A percentile compares a stretch with the other conserved stretches of the same genome.
Evolutionary conservation across 2,329 filamentous ascomycete genomes (phyloP).

Genomic region (Cladophialophora exuberans): DNA sequence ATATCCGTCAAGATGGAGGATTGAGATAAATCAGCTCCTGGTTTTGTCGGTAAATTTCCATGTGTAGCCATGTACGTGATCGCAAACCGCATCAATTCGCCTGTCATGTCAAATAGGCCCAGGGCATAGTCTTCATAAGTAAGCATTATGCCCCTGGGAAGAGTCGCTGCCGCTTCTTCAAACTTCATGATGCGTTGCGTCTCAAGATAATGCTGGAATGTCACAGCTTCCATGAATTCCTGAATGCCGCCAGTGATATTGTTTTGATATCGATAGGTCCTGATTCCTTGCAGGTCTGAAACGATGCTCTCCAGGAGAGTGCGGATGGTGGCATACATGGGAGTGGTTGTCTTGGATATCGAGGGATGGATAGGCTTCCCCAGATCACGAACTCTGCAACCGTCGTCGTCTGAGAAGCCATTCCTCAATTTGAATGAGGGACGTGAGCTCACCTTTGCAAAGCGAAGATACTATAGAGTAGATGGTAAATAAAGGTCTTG

Average conservation of each 20-base stretch:
- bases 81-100: conserved; percentile 95
- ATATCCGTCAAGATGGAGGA: conserved; percentile 79
- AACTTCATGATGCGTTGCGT: conserved; percentile 74
- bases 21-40: conserved; percentile 33
- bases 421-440: neutral
- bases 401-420: neutral
- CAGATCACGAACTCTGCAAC: conserved; percentile 44
- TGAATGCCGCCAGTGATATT: conserved; percentile 82
- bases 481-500: conserved; percentile 3
- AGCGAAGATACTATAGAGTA: conserved; percentile 69
- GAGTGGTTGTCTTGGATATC: conserved; percentile 70
- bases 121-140: conserved; percentile 85
- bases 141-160: conserved; percentile 61
- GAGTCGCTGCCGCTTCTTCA: conserved; percentile 56
- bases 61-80: conserved; percentile 80
- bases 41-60: conserved; percentile 25
- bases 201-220: conserved; percentile 84
- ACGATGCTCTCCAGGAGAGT: conserved; percentile 69
- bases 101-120: conserved; percentile 89
- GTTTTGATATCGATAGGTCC: conserved; percentile 78
- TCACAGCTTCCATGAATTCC: conserved; percentile 90
- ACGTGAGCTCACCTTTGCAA: conserved; percentile 69
- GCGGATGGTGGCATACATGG: conserved; percentile 71
- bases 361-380: conserved; percentile 61
- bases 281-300: conserved; percentile 75